These are phyloP conservation scores for Colletotrichum tofieldiae DNA, from an alignment of 2,329 filamentous ascomycete species.

Conservation along the genomic window DNA sequence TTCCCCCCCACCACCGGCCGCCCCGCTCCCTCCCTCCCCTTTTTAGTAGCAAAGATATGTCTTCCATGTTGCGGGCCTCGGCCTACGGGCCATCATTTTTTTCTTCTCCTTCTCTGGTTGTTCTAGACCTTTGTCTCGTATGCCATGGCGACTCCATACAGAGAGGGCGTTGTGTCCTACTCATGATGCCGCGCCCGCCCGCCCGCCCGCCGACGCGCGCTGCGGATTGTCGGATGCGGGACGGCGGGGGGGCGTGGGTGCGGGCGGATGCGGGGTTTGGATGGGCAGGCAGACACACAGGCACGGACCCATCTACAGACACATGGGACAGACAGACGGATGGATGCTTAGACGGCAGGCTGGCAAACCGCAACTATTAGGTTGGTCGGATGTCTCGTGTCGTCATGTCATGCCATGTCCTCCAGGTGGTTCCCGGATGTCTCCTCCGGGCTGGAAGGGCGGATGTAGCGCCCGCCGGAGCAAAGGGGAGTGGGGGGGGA, in stretches of 20 bases:
- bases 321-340: neutral
- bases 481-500: neutral
- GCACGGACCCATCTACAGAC: neutral
- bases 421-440: neutral
- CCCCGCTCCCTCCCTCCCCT: neutral
- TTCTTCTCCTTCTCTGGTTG: neutral
- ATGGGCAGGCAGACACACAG: neutral
- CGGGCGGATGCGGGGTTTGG: constrained; percentile 11
- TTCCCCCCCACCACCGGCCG: neutral
- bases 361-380: neutral
- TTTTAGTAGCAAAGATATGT: neutral
- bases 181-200: neutral
- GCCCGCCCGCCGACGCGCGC: neutral
- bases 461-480: neutral
- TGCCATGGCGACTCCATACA: neutral
- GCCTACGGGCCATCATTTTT: neutral
- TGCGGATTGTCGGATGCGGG: constrained; percentile 3
- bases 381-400: neutral
- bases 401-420: neutral
- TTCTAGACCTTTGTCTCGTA: neutral
- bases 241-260: neutral
- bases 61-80: neutral
- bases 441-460: neutral
- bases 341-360: neutral
- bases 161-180: neutral